Evolutionary conservation across 2,329 filamentous ascomycete species (phyloP), one percentile per base, ranked within the genome.

Genomic region (Penicillium sp.): DNA sequence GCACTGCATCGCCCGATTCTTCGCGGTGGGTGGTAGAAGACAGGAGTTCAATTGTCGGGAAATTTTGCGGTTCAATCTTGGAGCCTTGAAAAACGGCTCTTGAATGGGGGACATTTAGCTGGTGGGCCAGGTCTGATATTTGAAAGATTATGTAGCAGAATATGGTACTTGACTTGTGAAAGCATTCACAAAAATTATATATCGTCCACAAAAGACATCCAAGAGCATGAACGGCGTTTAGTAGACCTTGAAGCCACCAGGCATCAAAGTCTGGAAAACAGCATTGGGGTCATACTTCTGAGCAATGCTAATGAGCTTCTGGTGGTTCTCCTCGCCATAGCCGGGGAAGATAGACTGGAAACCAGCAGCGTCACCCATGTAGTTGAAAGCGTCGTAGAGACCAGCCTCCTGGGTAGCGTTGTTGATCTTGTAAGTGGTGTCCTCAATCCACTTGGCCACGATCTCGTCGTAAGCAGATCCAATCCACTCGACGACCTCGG

Each of bases 211-310:
- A 34, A 11, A 14, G 32, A 10, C 7, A 5, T 34, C 14, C 32
- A 11, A 34, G 14, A 11, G 10, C 11, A 34, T 34, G 32, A 34
- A 34, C 7, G 32, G 10, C 11, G 21, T 11, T 58, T 58, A 67
- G 32, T 61, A 68, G 6, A 75, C 63, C 67, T 75, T 77, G 52
- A 75, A 76, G 9, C 74, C 74, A 21, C 73, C 72, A 2, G 68
- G 72, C 60, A 72, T 68, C 36, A 70, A 52, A 11, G 53, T 67
- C 65, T 77, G 73, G 48, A 75, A 77, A 6, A 76, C 63, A 5
- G 66, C 66, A 1, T 62, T 29, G 2, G 71, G 72, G 55, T 77
- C 75, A 56, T 74, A 76, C 57, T 70, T 71, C 47, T 63, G 44
- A 11, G 72, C 69, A 39, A 71, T 66, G 4, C 51, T 53, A 21